Base-by-base conservation (phyloP, 192 early-diverging fungal genomes). In the Diversispora eburnea region DNA sequence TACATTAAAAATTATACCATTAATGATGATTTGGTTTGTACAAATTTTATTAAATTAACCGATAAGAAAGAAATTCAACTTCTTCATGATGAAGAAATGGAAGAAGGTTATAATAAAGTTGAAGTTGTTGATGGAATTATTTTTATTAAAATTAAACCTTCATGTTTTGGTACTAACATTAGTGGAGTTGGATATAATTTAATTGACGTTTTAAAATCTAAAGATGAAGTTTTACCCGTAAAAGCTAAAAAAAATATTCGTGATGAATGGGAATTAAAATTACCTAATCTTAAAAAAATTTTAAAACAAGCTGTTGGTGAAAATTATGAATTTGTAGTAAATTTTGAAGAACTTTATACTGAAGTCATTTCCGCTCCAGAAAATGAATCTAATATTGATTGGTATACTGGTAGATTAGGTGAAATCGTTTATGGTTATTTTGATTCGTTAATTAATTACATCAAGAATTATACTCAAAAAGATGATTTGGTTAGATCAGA, bases 21-120 rank as follows among this genome's bases (percentile, higher is more conserved):
- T 15, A 69, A 69, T 6, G 67, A 69, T 39, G 67, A 69, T 13
- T 42, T 69, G 13, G 67, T 69, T 42, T 49, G 67, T 54, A n/a
- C 17, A 3, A 25, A 54, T 54, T 69, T 69, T 55, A 33, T 54
- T 20, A 69, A 69, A 69, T 20, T 69, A 17, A 69, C 49, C 4
- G 33, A 54, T 9, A 69, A 69, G 10, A 39, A 5, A 8, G 67
- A 69, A 69, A 54, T 69, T 25, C 22, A 47, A n/a, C 52, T 69
- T 15, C 42, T 69, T 25, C 15, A 12, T 69, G 67, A 69, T 54
- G 4, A 8, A 17, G 67, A 69, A 22, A 42, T 69, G 25, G 22
- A 20, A n/a, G 67, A 63, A 0, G 15, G 41, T 51, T 25, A 69
- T 55, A 67, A 67, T 54, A 39, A 47, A 19, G 15, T 55, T 6